Evolutionary conservation across 768 basidiomycete species (phyloP).

Genomic region (Lentinula edodes): DNA sequence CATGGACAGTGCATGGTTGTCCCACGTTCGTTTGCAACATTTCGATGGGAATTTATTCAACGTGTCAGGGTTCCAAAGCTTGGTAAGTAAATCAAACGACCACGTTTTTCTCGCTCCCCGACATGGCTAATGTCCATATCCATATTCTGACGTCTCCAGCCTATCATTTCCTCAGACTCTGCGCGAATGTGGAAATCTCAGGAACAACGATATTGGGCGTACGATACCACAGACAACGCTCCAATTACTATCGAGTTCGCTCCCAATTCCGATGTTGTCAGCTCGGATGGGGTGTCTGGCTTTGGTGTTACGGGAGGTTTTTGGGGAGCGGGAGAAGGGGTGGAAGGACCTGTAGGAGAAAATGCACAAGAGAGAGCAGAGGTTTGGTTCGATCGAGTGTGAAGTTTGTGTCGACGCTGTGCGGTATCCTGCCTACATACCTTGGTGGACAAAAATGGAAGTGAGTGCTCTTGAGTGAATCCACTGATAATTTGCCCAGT

Average conservation of each 20-base stretch:
- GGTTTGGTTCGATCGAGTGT: conserved; percentile 9
- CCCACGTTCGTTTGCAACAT: too few relatives aligned
- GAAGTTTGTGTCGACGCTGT: neutral
- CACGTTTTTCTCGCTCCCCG: too few relatives aligned
- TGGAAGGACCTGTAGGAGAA: conserved; percentile 6
- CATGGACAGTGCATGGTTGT: too few relatives aligned
- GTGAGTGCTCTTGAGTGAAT: too few relatives aligned
- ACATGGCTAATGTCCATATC: too few relatives aligned
- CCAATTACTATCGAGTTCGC: conserved; percentile 13
- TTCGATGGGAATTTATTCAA: too few relatives aligned
- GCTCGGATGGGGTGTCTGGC: conserved; percentile 9
- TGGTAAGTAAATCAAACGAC: too few relatives aligned
- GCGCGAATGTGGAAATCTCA: neutral
- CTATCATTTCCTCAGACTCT: neutral
- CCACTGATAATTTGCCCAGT: too few relatives aligned
- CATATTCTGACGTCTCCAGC: neutral
- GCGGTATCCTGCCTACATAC: neutral
- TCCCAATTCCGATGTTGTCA: neutral
- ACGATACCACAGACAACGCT: conserved; percentile 9
- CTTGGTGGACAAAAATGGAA: too few relatives aligned
- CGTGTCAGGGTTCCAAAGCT: too few relatives aligned
- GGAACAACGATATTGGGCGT: conserved; percentile 15
- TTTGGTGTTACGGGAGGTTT: conserved; percentile 16
- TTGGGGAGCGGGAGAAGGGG: conserved; percentile 11
- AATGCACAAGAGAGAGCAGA: conserved; percentile 9